A percentile compares a stretch with the other conserved stretches of the same genome.
These are phyloP conservation scores for Trichosporon sp. DNA, from an alignment of 1,284 basidiomycete genomes.

Conservation along the genomic window DNA sequence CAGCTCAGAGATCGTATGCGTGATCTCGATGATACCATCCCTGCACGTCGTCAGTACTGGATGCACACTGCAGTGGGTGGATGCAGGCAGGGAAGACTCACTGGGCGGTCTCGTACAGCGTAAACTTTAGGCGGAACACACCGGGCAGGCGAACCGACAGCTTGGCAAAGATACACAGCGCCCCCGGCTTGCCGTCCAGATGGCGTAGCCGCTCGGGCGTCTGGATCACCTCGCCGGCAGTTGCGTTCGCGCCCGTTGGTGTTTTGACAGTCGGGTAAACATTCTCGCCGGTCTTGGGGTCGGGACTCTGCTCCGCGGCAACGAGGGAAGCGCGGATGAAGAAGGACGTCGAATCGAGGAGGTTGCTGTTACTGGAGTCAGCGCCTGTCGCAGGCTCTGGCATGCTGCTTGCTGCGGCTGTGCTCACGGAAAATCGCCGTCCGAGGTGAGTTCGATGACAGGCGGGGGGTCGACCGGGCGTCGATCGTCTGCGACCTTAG, in stretches of 20 bases:
- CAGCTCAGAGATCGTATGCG: slow-evolving; percentile 48
- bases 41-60: slow-evolving; percentile 28
- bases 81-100: slow-evolving; percentile 36
- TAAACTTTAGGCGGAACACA: slow-evolving; percentile 54
- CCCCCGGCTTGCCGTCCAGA: slow-evolving; percentile 47
- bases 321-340: slow-evolving; percentile 52
- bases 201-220: slow-evolving; percentile 54
- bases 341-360: slow-evolving; percentile 45
- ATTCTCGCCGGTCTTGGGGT: slow-evolving; percentile 17
- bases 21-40: slow-evolving; percentile 44
- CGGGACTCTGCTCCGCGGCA: slow-evolving; percentile 31
- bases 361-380: slow-evolving; percentile 31
- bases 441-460: slow-evolving; percentile 48
- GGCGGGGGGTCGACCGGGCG: slow-evolving; percentile 58
- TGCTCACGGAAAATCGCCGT: slow-evolving; percentile 30
- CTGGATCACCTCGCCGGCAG: slow-evolving; percentile 55
- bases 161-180: slow-evolving; percentile 57
- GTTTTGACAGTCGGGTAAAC: slow-evolving; percentile 50
- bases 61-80: background rate
- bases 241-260: slow-evolving; percentile 53
- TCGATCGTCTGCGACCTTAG: slow-evolving; percentile 44
- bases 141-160: slow-evolving; percentile 56
- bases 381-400: background rate
- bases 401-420: background rate
- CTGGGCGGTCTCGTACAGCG: slow-evolving; percentile 52